Conservation (phyloP, 2,329 filamentous ascomycete genomes). For the Talaromyces piceae region DNA sequence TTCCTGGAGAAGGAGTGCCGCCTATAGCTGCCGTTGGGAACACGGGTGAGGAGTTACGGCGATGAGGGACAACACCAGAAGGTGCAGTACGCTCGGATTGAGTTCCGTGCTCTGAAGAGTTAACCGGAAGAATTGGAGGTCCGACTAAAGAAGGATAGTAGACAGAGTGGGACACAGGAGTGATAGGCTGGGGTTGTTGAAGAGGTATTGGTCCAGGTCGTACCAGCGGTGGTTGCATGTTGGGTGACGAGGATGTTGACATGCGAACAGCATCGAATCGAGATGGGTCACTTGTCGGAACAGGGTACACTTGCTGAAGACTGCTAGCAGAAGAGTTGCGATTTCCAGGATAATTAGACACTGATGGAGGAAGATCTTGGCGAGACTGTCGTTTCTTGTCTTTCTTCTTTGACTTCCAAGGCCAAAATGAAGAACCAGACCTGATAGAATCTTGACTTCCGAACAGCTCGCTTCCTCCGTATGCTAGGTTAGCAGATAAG, state of each 20-base stretch:
- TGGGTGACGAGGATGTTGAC: slow-evolving; percentile 18
- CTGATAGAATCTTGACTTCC: slow-evolving; percentile 47
- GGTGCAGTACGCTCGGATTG: not conserved
- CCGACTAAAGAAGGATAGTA: slow-evolving; percentile 46
- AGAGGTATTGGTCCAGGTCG: slow-evolving; percentile 59
- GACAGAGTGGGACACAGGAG: slow-evolving; percentile 62
- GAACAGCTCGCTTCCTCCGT: slow-evolving; percentile 43
- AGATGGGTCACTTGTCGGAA: slow-evolving; percentile 58
- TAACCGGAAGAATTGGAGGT: slow-evolving; percentile 30
- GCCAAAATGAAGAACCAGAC: slow-evolving; percentile 51
- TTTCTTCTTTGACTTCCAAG: slow-evolving; percentile 51
- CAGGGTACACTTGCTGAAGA: slow-evolving; percentile 55
- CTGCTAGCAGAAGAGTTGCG: slow-evolving; percentile 33
- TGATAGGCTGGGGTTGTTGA: slow-evolving; percentile 77
- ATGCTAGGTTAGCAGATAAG: slow-evolving; percentile 41
- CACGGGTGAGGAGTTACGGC: slow-evolving; percentile 43
- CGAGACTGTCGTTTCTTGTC: slow-evolving; percentile 28
- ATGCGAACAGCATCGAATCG: slow-evolving; percentile 49
- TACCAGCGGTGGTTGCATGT: slow-evolving; percentile 22
- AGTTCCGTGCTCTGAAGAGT: not conserved
- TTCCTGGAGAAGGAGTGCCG: slow-evolving; percentile 15
- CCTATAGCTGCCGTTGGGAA: slow-evolving; percentile 26
- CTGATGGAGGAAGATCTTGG: not conserved
- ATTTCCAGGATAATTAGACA: not conserved
- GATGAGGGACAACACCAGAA: slow-evolving; percentile 18